Evolutionary conservation across 139 green algal species (phyloP), one percentile per base, ranked within the genome.

Genomic region (Desmodesmus armatus): DNA sequence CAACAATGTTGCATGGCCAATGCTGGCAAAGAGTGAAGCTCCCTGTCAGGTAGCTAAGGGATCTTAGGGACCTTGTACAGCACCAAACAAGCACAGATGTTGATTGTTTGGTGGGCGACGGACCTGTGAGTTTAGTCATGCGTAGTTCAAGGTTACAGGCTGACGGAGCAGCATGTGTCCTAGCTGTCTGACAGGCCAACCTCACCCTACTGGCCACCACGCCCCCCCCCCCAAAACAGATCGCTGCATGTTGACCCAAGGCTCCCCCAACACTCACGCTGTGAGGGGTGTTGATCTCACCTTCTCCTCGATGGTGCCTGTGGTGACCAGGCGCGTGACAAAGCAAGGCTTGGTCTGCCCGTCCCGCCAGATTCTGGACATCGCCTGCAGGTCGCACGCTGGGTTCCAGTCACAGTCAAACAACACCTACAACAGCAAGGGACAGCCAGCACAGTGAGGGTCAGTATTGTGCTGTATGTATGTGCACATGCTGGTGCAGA

Each of bases 291-390:
- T 15, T 23, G 6, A 49, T 6, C 76, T 15, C 73, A 93, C 86
- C 85, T 96, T 97, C 80, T 98, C 96, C 74, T 98, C 96, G 2
- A 98, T 93, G 3, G 93, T 96, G 35, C 94, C 94, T 15, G 94
- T 95, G 4, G 90, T 93, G 0, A 98, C 87, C 35, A 98, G 85
- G 41, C 96, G 90, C 88, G 96, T 96, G 39, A 98, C 90, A 40
- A 79, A 83, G 84, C 94, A 97, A 13, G 93, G 86, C 84, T 91
- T 90, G 60, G 82, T 88, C 86, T 98, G 96, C 17, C 96, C 96
- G 79, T 98, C 95, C 0, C 95, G 88, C 94, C 94, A 98, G 33
- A 98, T 91, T 62, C 95, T 87, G 33, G 92, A 95, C 93, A 97
- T 96, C 5, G 95, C 95, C 88, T 97, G 92, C 82, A 89, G 55